Conservation (phyloP, 2,329 filamentous ascomycete genomes). For the Sporothrix protearum region DNA sequence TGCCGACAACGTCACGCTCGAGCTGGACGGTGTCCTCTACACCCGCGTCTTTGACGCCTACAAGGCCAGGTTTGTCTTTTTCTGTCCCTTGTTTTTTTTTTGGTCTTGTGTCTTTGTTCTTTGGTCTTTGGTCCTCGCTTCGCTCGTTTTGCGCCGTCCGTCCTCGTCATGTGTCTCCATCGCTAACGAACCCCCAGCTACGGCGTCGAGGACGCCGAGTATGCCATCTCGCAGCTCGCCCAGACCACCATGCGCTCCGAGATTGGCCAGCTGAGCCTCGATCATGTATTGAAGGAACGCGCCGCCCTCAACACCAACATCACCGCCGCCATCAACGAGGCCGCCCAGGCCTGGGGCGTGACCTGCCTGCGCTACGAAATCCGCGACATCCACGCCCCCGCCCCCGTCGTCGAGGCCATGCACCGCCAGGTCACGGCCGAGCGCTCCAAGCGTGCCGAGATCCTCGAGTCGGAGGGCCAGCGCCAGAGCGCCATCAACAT, state of each 20-base stretch:
- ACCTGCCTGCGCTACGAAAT: constrained; percentile 97
- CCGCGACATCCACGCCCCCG: constrained; percentile 93
- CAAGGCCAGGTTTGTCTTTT: constrained; percentile 57
- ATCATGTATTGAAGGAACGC: constrained; percentile 96
- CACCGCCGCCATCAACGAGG: constrained; percentile 97
- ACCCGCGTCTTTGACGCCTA: constrained; percentile 97
- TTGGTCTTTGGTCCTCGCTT: constrained; percentile 54
- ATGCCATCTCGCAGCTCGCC: constrained; percentile 94
- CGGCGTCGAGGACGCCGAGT: constrained; percentile 96
- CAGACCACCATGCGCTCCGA: constrained; percentile 99
- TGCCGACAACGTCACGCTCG: constrained; percentile 94
- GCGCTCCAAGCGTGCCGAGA: constrained; percentile 94
- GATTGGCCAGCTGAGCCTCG: constrained; percentile 92
- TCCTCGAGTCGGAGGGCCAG: constrained; percentile 94
- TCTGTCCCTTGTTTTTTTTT: too few relatives aligned
- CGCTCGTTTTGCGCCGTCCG: not conserved
- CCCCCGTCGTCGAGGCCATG: constrained; percentile 93
- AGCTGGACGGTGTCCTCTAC: constrained; percentile 92
- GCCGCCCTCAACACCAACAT: constrained; percentile 96
- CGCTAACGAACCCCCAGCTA: constrained; percentile 58
- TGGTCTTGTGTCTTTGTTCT: too few relatives aligned
- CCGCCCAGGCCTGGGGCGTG: constrained; percentile 93
- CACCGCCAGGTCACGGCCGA: constrained; percentile 97
- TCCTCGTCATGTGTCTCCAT: not conserved
- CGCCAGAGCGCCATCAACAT: constrained; percentile 98